Evolutionary conservation across 1,284 basidiomycete species (phyloP).

Genomic region (Puccinia triticina): DNA sequence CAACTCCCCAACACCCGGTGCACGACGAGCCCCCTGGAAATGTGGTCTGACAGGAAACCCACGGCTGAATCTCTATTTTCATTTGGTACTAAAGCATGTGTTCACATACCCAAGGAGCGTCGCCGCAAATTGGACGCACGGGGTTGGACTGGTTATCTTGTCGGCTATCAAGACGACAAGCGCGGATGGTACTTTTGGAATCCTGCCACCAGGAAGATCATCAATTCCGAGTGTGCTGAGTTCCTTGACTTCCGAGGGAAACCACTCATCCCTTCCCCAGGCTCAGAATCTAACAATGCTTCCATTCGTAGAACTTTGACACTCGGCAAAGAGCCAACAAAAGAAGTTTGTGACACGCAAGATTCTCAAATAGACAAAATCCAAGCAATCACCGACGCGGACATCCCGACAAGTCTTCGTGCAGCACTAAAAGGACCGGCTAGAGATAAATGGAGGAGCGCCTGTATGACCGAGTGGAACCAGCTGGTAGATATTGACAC

Average conservation of each 20-base stretch:
- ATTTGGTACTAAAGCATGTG: not conserved
- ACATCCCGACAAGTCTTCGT: not conserved
- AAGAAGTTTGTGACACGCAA: too few relatives aligned
- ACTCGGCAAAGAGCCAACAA: too few relatives aligned
- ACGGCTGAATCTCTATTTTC: not conserved
- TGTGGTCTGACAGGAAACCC: not conserved
- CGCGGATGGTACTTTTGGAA: constrained; percentile 11
- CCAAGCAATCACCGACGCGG: too few relatives aligned
- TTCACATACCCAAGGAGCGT: constrained; percentile 15
- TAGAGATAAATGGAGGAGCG: not conserved
- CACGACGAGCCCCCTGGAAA: not conserved
- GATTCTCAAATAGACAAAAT: too few relatives aligned
- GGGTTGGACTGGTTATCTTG: not conserved
- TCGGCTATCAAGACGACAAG: constrained; percentile 3
- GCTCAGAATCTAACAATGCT: not conserved
- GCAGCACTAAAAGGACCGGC: not conserved
- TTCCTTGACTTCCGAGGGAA: not conserved
- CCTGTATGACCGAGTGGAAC: not conserved
- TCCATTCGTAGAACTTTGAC: not conserved
- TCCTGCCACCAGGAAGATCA: not conserved
- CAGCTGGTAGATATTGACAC: not conserved
- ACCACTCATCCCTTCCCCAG: not conserved
- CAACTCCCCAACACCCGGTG: not conserved
- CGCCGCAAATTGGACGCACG: not conserved
- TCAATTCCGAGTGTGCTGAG: not conserved